A percentile compares a stretch with the other conserved stretches of the same genome.
Conservation (phyloP, 768 basidiomycete species). For the Tulasnella sp. region DNA sequence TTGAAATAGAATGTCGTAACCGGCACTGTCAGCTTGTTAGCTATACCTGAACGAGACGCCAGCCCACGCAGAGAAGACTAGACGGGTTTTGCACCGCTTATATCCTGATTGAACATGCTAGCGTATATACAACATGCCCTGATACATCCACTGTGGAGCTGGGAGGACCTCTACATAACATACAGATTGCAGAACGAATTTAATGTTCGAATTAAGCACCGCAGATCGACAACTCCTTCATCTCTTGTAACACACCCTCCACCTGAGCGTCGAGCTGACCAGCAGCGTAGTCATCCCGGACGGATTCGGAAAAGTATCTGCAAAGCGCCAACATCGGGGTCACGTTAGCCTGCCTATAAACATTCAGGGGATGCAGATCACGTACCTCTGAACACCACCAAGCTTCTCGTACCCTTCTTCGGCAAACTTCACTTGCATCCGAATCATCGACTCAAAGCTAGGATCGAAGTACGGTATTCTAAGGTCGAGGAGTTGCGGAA, state of each 20-base stretch:
- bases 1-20: too few species aligned
- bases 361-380: conserved; percentile 1
- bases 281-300: conserved; percentile 94
- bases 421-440: conserved; percentile 95
- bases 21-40: too few species aligned
- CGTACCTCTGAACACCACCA: conserved; percentile 81
- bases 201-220: conserved; percentile 35
- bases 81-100: too few species aligned
- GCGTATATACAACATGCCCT: background rate
- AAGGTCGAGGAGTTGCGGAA: conserved; percentile 87
- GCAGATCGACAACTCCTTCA: conserved; percentile 92
- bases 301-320: conserved; percentile 82
- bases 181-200: background rate
- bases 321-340: background rate
- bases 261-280: conserved; percentile 94
- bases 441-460: conserved; percentile 97
- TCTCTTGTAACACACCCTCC: conserved; percentile 94
- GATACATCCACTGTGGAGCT: background rate
- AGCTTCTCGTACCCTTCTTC: conserved; percentile 98
- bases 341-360: conserved; percentile 13
- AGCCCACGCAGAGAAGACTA: too few species aligned
- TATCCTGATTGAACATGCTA: background rate
- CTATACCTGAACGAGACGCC: too few species aligned
- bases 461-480: conserved; percentile 98
- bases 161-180: background rate